These are phyloP conservation scores for Monilinia aucupariae DNA, from an alignment of 2,329 filamentous ascomycete species.

Conservation along the genomic window DNA sequence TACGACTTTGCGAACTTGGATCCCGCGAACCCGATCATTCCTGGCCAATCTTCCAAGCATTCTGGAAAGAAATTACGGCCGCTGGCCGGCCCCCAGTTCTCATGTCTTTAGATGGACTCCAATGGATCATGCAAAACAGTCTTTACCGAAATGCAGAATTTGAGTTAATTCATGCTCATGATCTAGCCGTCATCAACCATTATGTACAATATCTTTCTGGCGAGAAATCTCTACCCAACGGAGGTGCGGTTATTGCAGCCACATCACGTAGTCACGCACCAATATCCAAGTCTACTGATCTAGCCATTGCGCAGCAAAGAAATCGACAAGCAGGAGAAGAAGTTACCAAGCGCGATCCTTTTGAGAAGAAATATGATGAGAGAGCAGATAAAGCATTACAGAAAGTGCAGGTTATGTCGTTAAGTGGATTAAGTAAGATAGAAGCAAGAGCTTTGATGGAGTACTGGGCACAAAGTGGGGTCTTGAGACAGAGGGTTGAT, in stretches of 20 bases:
- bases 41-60: conserved; percentile 72
- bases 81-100: conserved; percentile 53
- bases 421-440: conserved; percentile 63
- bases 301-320: conserved; percentile 55
- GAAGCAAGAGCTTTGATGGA: conserved; percentile 81
- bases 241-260: conserved; percentile 71
- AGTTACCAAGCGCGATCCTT: conserved; percentile 46
- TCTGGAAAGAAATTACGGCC: conserved; percentile 72
- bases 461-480: conserved; percentile 85
- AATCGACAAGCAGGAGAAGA: conserved; percentile 39
- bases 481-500: conserved; percentile 65
- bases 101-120: conserved; percentile 71
- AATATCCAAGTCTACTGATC: conserved; percentile 58
- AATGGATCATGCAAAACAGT: conserved; percentile 73
- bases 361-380: conserved; percentile 51
- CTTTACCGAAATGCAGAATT: conserved; percentile 68
- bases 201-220: conserved; percentile 70
- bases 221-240: conserved; percentile 55
- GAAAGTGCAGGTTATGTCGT: conserved; percentile 47
- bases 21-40: conserved; percentile 70
- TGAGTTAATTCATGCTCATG: conserved; percentile 76
- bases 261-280: conserved; percentile 68
- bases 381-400: conserved; percentile 50
- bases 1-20: conserved; percentile 61
- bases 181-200: conserved; percentile 68